A percentile compares a stretch with the other conserved stretches of the same genome.
These are phyloP conservation scores for Coffea canephora DNA, from an alignment of 257 asterid genomes.

Conservation along the genomic window DNA sequence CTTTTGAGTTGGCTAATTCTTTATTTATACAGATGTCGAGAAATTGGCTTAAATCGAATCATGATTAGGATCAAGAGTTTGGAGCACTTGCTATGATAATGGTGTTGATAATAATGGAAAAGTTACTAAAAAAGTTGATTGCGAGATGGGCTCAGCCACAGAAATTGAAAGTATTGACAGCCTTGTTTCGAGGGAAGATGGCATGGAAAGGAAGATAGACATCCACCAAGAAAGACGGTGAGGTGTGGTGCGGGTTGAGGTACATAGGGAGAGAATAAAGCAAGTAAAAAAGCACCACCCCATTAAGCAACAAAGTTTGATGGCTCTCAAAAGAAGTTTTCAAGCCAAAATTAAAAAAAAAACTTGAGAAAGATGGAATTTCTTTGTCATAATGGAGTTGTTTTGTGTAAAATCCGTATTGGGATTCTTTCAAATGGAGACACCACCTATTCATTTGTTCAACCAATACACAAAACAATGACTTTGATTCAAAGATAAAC, in stretches of 20 bases:
- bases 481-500: slow-evolving; percentile 18
- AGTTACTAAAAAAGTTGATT: slow-evolving; percentile 23
- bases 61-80: slow-evolving; percentile 22
- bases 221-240: slow-evolving; percentile 28
- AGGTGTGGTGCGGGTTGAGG: slow-evolving; percentile 20
- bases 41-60: slow-evolving; percentile 6
- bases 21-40: not conserved
- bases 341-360: not conserved
- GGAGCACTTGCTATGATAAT: slow-evolving; percentile 25
- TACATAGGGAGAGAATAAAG: slow-evolving; percentile 25
- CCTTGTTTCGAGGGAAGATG: slow-evolving; percentile 30
- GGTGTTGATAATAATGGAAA: slow-evolving; percentile 23
- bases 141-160: slow-evolving; percentile 22
- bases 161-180: slow-evolving; percentile 24
- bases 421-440: slow-evolving; percentile 20
- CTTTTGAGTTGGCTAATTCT: slow-evolving; percentile 13
- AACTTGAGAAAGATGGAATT: slow-evolving; percentile 19
- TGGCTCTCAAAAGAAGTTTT: slow-evolving; percentile 16
- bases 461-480: not conserved
- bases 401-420: slow-evolving; percentile 3
- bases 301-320: slow-evolving; percentile 25
- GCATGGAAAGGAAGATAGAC: slow-evolving; percentile 22
- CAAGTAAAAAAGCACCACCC: slow-evolving; percentile 18
- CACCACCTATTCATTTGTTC: not conserved
- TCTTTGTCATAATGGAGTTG: slow-evolving; percentile 21